phyloP scores from a whole-genome alignment of 179 eudicot genomes.

The Carnegiea gigantea region DNA sequence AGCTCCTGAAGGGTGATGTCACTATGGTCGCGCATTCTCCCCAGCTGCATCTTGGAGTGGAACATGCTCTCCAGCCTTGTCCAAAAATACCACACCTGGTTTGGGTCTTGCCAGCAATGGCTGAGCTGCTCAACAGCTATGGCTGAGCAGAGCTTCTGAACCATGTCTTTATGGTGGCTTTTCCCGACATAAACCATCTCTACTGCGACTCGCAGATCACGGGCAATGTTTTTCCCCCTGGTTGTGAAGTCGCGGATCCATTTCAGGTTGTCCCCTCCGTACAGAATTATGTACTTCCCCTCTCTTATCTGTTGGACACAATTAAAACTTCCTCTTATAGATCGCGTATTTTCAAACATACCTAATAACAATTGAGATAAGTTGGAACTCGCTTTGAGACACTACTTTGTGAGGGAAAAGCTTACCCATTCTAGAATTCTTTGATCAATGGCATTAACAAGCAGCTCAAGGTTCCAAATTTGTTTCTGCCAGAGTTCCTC shows the following conservation, averaged over 20 bases:
- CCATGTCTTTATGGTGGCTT: constrained; percentile 42
- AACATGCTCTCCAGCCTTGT: constrained; percentile 71
- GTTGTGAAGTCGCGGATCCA: constrained; percentile 61
- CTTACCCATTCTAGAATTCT: constrained; percentile 48
- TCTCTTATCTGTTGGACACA: constrained; percentile 43
- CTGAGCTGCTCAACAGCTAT: constrained; percentile 46
- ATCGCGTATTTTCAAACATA: too few species aligned
- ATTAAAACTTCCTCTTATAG: too few species aligned
- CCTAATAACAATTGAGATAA: too few species aligned
- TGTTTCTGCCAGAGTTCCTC: constrained; percentile 51
- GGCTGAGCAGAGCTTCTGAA: constrained; percentile 29
- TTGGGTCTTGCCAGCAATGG: constrained; percentile 49
- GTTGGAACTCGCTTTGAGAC: neutral
- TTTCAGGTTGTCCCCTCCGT: constrained; percentile 62
- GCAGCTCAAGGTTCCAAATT: constrained; percentile 56
- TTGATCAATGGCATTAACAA: constrained; percentile 51
- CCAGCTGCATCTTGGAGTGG: constrained; percentile 57
- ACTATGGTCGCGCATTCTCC: constrained; percentile 26
- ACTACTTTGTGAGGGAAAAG: neutral
- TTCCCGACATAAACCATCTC: constrained; percentile 73
- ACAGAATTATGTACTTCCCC: constrained; percentile 56
- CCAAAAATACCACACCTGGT: constrained; percentile 74
- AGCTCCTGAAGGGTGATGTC: constrained; percentile 54
- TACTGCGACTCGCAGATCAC: constrained; percentile 32
- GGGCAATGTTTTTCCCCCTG: constrained; percentile 42